phyloP scores from a whole-genome alignment of 2,329 filamentous ascomycete genomes.

The Endocalyx cinctus region DNA sequence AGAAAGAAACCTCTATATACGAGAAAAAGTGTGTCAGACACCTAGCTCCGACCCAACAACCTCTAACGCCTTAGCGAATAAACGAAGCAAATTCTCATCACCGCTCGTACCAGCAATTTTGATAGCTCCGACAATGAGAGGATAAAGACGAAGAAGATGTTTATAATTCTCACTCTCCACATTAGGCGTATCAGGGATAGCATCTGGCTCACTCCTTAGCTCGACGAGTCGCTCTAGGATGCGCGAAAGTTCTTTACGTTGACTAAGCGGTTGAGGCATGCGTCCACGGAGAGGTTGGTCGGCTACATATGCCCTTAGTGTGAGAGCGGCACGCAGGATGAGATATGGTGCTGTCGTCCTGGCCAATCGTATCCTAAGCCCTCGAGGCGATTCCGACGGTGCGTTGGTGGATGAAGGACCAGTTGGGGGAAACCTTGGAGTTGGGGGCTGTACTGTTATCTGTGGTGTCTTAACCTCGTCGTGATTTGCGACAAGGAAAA shows the following conservation, averaged over 20 bases:
- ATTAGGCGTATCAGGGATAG: conserved; percentile 55
- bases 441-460: conserved; percentile 39
- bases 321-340: conserved; percentile 74
- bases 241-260: conserved; percentile 73
- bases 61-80: conserved; percentile 57
- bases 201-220: conserved; percentile 64
- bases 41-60: conserved; percentile 57
- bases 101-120: conserved; percentile 51
- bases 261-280: conserved; percentile 81
- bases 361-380: conserved; percentile 58
- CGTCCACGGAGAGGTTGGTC: conserved; percentile 86
- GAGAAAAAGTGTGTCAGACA: too few species aligned
- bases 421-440: conserved; percentile 35
- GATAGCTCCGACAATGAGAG: conserved; percentile 64
- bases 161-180: conserved; percentile 59
- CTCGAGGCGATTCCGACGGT: conserved; percentile 23
- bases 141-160: conserved; percentile 78
- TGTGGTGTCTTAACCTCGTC: conserved; percentile 32
- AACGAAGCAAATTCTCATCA: conserved; percentile 55
- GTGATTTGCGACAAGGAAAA: conserved; percentile 58
- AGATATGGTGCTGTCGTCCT: conserved; percentile 74
- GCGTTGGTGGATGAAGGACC: conserved; percentile 14
- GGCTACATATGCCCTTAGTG: conserved; percentile 78
- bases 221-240: conserved; percentile 62
- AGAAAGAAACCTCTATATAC: too few species aligned